Percentiles rank a stretch among this genome's conserved stretches.
These are phyloP conservation scores for Azolla pinnata DNA, from an alignment of 75 land plant species.

Conservation along the genomic window DNA sequence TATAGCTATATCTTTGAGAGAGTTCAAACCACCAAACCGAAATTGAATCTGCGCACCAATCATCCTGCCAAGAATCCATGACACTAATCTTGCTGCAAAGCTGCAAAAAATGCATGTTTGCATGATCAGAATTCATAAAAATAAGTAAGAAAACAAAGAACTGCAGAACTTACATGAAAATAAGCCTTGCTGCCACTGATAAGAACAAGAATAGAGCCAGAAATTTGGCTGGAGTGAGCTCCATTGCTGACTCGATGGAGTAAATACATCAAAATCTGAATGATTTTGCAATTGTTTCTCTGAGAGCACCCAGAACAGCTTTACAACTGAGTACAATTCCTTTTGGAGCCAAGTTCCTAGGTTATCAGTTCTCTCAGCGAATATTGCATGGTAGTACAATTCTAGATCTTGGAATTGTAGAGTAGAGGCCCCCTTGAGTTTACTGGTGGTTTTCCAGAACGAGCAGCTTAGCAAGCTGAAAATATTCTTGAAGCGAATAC, in stretches of 20 bases:
- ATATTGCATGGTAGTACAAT: too few relatives aligned
- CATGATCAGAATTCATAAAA: background rate
- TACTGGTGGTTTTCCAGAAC: too few relatives aligned
- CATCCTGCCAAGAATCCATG: conserved; percentile 63
- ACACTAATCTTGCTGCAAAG: conserved; percentile 61
- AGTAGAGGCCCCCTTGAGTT: too few relatives aligned
- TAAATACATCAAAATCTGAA: too few relatives aligned
- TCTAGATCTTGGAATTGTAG: too few relatives aligned
- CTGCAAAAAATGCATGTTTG: conserved; percentile 23
- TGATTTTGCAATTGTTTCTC: too few relatives aligned
- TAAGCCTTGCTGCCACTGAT: conserved; percentile 49
- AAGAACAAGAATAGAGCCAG: conserved; percentile 49
- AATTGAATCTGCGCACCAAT: conserved; percentile 66
- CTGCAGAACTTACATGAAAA: conserved; percentile 49
- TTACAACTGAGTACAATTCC: too few relatives aligned
- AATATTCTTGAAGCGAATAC: too few relatives aligned
- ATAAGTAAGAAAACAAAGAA: conserved; percentile 1
- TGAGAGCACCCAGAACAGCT: too few relatives aligned
- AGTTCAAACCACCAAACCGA: conserved; percentile 76
- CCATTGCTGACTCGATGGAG: conserved; percentile 37
- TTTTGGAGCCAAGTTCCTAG: too few relatives aligned
- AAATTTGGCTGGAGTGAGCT: conserved; percentile 52
- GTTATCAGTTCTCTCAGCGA: too few relatives aligned
- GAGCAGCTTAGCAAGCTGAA: too few relatives aligned
- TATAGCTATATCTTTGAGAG: conserved; percentile 60